Evolutionary conservation across 2,329 filamentous ascomycete genomes (phyloP).

Genomic region (Penicillium hordei): DNA sequence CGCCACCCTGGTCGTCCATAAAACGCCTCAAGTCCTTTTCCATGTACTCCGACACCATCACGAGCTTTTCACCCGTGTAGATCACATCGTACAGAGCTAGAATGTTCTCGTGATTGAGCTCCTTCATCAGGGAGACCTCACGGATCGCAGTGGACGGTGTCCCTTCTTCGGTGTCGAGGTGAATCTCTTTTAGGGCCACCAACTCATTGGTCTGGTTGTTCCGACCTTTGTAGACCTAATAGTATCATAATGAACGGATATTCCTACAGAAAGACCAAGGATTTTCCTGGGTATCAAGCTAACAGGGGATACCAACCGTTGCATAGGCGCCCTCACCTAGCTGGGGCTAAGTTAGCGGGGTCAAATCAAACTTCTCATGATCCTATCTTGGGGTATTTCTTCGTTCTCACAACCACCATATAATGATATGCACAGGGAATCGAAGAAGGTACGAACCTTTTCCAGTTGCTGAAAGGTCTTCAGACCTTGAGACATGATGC

Average conservation of each 20-base stretch:
- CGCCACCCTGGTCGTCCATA: constrained; percentile 91
- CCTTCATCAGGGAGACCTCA: constrained; percentile 98
- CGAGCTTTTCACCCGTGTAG: constrained; percentile 98
- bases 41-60: constrained; percentile 99
- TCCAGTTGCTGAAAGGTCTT: neutral
- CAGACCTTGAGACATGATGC: neutral
- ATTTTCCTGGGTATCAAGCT: neutral
- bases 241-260: neutral
- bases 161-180: constrained; percentile 96
- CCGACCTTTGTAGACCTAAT: constrained; percentile 84
- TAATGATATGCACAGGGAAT: neutral
- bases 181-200: constrained; percentile 96
- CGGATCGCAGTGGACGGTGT: constrained; percentile 96
- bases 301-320: neutral
- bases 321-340: neutral
- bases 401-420: too few relatives aligned
- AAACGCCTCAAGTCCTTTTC: constrained; percentile 97
- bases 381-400: neutral
- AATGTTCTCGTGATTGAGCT: constrained; percentile 97
- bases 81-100: constrained; percentile 97
- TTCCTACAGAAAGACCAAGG: neutral
- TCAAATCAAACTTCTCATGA: neutral
- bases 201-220: constrained; percentile 95
- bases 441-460: neutral
- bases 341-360: neutral